Percentiles rank a stretch among this genome's conserved stretches.
Evolutionary conservation across 139 green algal genomes (phyloP).

Genomic region (Picochlorum costavermella): DNA sequence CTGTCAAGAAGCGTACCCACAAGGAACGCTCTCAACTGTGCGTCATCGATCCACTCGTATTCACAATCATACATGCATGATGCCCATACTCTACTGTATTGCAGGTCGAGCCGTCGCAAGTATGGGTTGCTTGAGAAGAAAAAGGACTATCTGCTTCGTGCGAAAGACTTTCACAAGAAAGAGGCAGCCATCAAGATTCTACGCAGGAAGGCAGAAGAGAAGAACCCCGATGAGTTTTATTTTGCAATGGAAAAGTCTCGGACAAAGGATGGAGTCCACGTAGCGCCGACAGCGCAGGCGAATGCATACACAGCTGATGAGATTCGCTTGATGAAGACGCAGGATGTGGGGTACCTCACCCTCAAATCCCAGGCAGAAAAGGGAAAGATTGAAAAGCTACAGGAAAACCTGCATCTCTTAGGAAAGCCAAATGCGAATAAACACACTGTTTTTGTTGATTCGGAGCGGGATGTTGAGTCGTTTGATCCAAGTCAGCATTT

Average conservation of each 20-base stretch:
- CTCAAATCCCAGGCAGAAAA: slow-evolving; percentile 66
- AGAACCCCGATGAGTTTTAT: slow-evolving; percentile 99
- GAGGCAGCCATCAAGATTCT: slow-evolving; percentile 78
- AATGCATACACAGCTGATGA: slow-evolving; percentile 91
- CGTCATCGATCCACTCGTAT: slow-evolving; percentile 21
- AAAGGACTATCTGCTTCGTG: slow-evolving; percentile 91
- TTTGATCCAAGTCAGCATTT: slow-evolving; percentile 69
- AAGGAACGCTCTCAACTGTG: slow-evolving; percentile 93
- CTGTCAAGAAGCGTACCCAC: slow-evolving; percentile 86
- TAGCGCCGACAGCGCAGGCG: slow-evolving; percentile 37
- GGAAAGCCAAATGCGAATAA: slow-evolving; percentile 37
- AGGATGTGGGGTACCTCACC: slow-evolving; percentile 82
- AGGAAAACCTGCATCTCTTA: slow-evolving; percentile 74
- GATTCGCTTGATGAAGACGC: slow-evolving; percentile 87
- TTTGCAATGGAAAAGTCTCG: slow-evolving; percentile 87
- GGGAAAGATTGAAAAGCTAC: slow-evolving; percentile 72
- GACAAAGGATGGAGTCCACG: slow-evolving; percentile 78
- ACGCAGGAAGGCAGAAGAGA: slow-evolving; percentile 80
- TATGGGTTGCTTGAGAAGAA: slow-evolving; percentile 94
- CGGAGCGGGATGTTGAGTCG: slow-evolving; percentile 9
- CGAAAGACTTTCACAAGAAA: slow-evolving; percentile 90
- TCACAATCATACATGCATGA: neutral
- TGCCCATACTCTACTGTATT: slow-evolving; percentile 4
- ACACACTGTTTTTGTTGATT: slow-evolving; percentile 75
- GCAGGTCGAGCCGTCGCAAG: slow-evolving; percentile 40